Evolutionary conservation across 2,329 filamentous ascomycete species (phyloP).

Genomic region (Thyridium curvatum): DNA sequence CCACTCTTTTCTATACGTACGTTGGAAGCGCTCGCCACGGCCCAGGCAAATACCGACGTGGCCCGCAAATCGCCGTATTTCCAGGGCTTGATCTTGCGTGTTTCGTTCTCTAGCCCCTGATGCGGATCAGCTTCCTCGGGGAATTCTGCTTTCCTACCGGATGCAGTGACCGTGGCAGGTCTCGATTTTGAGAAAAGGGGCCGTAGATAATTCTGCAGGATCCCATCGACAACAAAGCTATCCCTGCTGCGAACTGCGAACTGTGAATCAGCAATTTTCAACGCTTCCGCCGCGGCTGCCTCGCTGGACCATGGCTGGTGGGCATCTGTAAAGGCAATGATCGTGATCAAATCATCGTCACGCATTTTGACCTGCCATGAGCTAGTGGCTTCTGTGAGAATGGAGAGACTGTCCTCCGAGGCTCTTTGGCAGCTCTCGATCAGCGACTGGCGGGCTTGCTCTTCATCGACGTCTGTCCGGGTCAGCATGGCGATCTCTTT

Average conservation of each 20-base stretch:
- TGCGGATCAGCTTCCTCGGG: slow-evolving; percentile 28
- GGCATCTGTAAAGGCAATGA: slow-evolving; percentile 23
- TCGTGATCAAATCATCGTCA: slow-evolving; percentile 17
- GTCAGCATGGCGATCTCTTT: too few relatives aligned
- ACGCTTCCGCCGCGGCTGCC: slow-evolving; percentile 20
- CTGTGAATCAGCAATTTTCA: slow-evolving; percentile 21
- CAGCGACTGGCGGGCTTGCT: too few relatives aligned
- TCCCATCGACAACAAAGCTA: slow-evolving; percentile 43
- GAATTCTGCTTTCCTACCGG: slow-evolving; percentile 48
- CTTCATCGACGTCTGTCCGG: too few relatives aligned
- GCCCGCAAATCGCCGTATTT: slow-evolving; percentile 47
- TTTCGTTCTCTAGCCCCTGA: slow-evolving; percentile 26
- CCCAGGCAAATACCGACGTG: slow-evolving; percentile 56
- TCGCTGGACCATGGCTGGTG: slow-evolving; percentile 19
- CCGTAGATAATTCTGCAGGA: slow-evolving; percentile 59
- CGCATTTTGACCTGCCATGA: too few relatives aligned
- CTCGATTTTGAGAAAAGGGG: slow-evolving; percentile 58
- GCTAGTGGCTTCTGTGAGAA: too few relatives aligned
- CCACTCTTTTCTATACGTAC: slow-evolving; percentile 25
- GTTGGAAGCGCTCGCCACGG: slow-evolving; percentile 30
- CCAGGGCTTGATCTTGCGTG: slow-evolving; percentile 50
- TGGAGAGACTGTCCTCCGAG: too few relatives aligned
- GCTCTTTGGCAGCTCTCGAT: too few relatives aligned
- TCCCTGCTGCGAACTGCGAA: slow-evolving; percentile 10
- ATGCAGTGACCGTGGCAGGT: slow-evolving; percentile 45